Conservation (phyloP, 352 stramenopile species). For the Pseudoperonospora humuli region DNA sequence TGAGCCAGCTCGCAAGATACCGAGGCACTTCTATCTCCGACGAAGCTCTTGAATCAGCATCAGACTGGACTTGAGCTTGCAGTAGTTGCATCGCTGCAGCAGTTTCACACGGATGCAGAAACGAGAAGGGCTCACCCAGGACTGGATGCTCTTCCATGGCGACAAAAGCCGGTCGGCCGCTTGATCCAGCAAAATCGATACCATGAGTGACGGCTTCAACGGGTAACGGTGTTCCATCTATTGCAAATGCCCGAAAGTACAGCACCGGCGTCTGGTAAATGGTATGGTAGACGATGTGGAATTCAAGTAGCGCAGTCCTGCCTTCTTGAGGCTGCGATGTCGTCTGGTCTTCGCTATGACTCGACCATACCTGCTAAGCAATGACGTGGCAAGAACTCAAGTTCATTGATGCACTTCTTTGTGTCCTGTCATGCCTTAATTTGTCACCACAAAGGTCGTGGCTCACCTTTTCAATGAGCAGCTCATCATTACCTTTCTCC, state of each 20-base stretch:
- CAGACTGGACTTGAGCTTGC: conserved; percentile 15
- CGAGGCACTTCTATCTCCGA: conserved; percentile 3
- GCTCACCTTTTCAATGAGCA: conserved; percentile 16
- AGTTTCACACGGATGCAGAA: conserved; percentile 78
- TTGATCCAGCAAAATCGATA: conserved; percentile 33
- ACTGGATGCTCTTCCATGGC: conserved; percentile 66
- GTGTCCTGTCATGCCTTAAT: too few relatives aligned
- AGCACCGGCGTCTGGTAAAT: conserved; percentile 71
- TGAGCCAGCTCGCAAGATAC: conserved; percentile 69
- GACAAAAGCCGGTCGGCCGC: conserved; percentile 27
- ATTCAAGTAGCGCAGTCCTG: conserved; percentile 48
- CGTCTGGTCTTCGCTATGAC: conserved; percentile 3
- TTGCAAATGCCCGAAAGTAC: conserved; percentile 41
- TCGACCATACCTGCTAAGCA: conserved; percentile 1
- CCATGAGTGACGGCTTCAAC: conserved; percentile 11
- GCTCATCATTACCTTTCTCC: conserved; percentile 8
- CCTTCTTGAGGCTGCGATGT: background rate
- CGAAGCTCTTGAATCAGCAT: background rate
- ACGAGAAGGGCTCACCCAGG: conserved; percentile 54
- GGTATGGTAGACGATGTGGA: conserved; percentile 76
- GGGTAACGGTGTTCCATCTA: conserved; percentile 36
- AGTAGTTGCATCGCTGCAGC: conserved; percentile 57
- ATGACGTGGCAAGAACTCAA: background rate
- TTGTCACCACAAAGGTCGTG: background rate
- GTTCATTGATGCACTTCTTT: too few relatives aligned